Base-by-base conservation (phyloP, 176 grass and related monocot species). In the Eragrostis nindensis region DNA sequence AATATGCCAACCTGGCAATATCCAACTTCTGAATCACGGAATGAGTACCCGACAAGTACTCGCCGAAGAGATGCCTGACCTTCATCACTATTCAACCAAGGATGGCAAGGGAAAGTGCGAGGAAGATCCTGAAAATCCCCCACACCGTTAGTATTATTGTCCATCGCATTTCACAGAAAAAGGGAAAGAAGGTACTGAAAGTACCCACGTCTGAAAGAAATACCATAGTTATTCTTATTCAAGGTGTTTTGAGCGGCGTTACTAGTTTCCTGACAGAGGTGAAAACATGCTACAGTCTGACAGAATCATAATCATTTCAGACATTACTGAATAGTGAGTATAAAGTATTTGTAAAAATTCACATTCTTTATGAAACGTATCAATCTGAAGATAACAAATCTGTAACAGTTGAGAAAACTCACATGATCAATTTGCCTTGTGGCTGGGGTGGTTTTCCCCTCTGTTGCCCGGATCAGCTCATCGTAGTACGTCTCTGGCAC, bases 11-110 rank as follows among this genome's bases (percentile, higher is more conserved):
- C 96, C 90, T 99, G 96, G 76, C 92, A 99, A 84, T 99, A 99
- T 84, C 96, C 96, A 79, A 99, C 96, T 93, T 99, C 90, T 66
- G 92, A 95, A 87, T 99, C 96, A 72, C 96, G 86, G 63, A 99
- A 99, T 12, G 96, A 99, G 76, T 99, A 99, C 11, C 84, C 96
- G 30, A 90, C 92, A 86, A 99, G 96, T 63, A 99, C 96, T 29
- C 92, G 82, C 18, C 96, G 86, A 70, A 99, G 92, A 82, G 92
- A 81, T 69, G 92, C 96, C 81, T 99, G 96, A 16, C 96, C 96
- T 65, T 89, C 90, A 38, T 89, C 88, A 15, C 88, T 91, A 46
- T 95, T 88, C 83, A 99, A 81, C 96, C 92, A 95, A 30, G 92
- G 90, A 87, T 99, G 96, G 72, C 90, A 91, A 3, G 96, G 96